Evolutionary conservation across 257 asterid species (phyloP).

Genomic region (Paraleonurus japonicus): DNA sequence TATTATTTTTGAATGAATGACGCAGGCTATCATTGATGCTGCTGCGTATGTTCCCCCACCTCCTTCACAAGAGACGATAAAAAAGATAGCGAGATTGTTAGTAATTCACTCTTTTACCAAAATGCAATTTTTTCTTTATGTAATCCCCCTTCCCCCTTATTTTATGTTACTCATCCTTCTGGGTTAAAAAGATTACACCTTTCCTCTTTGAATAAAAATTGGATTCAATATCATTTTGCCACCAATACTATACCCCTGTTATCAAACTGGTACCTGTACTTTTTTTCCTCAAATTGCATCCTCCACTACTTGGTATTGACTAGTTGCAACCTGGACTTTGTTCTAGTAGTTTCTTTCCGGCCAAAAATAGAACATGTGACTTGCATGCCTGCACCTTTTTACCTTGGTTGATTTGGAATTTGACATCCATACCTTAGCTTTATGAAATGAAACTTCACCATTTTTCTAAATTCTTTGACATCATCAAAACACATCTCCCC

Average conservation of each 20-base stretch:
- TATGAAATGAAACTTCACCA: too few relatives aligned
- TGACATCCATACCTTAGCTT: too few relatives aligned
- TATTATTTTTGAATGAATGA: constrained; percentile 21
- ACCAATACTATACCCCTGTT: background rate
- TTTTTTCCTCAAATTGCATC: background rate
- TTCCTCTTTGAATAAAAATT: background rate
- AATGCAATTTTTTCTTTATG: constrained; percentile 1
- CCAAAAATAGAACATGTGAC: background rate
- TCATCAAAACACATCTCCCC: too few relatives aligned
- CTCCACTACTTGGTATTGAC: background rate
- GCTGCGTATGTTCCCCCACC: constrained; percentile 93
- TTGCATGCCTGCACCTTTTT: background rate
- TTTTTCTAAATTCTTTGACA: too few relatives aligned
- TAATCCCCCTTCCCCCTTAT: background rate
- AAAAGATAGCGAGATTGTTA: constrained; percentile 70
- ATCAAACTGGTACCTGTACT: background rate
- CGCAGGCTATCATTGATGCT: constrained; percentile 82
- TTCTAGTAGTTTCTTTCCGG: background rate
- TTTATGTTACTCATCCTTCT: background rate
- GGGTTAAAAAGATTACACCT: background rate
- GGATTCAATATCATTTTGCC: background rate
- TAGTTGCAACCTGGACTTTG: too few relatives aligned
- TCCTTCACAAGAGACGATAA: constrained; percentile 78
- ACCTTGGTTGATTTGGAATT: too few relatives aligned
- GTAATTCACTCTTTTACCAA: constrained; percentile 24